Evolutionary conservation across 345 rosid genomes (phyloP), one percentile per base, ranked within the genome.

Genomic region (Hirschfeldia incana): DNA sequence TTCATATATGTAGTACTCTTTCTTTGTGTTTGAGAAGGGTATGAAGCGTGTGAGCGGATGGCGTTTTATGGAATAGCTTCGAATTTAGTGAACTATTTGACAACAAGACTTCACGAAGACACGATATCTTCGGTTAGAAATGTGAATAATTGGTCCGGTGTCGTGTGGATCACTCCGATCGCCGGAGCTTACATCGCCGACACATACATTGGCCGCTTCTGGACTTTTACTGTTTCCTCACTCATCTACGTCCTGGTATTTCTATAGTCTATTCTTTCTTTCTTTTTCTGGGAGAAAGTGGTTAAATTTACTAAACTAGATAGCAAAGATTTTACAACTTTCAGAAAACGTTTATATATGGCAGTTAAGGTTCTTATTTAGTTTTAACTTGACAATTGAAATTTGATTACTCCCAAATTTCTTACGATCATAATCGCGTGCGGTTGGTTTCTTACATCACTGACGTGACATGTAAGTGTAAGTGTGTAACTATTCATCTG

Each of bases 1-100:
- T 63, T 58, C 21, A 21, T 21, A 21, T 69, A 69, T 75, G 3
- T 63, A 29, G 70, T 69, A 21, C 21, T 21, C 21, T 1, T 61
- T 15, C 4, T 79, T 9, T 67, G 46, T 17, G 3, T 76, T 34
- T 78, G 68, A 34, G 39, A 75, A 94, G 98, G 91, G 68, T 94
- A 94, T 68, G 98, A 94, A 82, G 91, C 91, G 75, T 94, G 92
- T 78, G 98, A 94, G 80, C 88, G 98, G 83, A 94, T 94, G 98
- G 97, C 97, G 33, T 94, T 87, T 71, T 90, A 94, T 70, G 97
- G 97, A 71, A 83, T 94, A 81, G 89, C 90, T 10, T 89, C 98
- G 10, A 94, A 94, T 78, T 83, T 94, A 53, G 97, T 94, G 79
- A 89, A 82, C 53, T 94, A 89, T 69, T 70, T 94, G 85, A 94